Conservation (phyloP, 306 rosid species). For the Casuarina cunninghamiana region DNA sequence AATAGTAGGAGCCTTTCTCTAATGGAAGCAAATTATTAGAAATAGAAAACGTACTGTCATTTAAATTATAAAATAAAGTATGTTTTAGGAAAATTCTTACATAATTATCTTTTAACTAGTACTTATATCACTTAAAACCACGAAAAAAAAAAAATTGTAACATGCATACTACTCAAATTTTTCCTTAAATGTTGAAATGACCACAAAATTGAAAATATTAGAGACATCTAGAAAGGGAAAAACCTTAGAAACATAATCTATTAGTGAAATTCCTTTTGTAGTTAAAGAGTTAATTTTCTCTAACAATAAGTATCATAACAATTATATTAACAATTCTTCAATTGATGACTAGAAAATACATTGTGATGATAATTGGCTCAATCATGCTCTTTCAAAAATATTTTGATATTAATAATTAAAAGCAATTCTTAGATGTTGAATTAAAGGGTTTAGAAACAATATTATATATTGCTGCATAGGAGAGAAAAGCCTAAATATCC, state of each 20-base stretch:
- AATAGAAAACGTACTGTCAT: too few relatives aligned
- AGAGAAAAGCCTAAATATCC: not conserved
- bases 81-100: not conserved
- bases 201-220: not conserved
- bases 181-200: not conserved
- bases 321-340: not conserved
- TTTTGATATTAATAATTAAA: not conserved
- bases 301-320: constrained; percentile 5
- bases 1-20: not conserved
- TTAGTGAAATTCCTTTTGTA: constrained; percentile 55
- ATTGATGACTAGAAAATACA: not conserved
- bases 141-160: not conserved
- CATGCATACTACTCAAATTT: not conserved
- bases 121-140: not conserved
- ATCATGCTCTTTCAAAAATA: not conserved
- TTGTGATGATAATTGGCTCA: not conserved
- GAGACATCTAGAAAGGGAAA: constrained; percentile 5
- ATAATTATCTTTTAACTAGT: too few relatives aligned
- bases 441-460: not conserved
- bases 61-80: too few relatives aligned
- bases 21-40: not conserved
- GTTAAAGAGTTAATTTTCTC: constrained; percentile 57
- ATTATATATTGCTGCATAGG: not conserved
- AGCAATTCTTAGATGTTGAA: not conserved
- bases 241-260: constrained; percentile 50